These are phyloP conservation scores for Kondoa subrosea DNA, from an alignment of 768 basidiomycete species.

Conservation along the genomic window DNA sequence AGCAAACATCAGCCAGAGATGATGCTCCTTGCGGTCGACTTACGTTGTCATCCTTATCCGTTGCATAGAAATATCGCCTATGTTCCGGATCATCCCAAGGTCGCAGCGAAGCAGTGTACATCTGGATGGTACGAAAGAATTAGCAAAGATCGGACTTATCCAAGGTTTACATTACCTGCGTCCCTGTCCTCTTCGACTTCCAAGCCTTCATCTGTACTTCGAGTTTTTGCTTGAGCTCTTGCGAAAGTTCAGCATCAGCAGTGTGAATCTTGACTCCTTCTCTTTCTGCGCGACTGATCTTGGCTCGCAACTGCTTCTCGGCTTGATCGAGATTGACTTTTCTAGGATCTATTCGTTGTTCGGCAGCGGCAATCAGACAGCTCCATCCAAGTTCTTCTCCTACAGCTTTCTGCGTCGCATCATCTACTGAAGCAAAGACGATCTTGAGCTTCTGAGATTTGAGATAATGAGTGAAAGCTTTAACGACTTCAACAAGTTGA, in stretches of 20 bases:
- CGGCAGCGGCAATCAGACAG: slow-evolving; percentile 47
- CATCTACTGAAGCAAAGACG: slow-evolving; percentile 48
- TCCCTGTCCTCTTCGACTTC: slow-evolving; percentile 42
- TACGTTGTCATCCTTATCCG: slow-evolving; percentile 34
- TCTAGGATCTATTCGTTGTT: slow-evolving; percentile 40
- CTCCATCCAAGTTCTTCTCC: slow-evolving; percentile 42
- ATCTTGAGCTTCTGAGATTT: slow-evolving; percentile 38
- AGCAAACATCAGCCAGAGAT: too few species aligned
- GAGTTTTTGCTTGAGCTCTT: slow-evolving; percentile 38
- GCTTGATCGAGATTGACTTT: slow-evolving; percentile 39
- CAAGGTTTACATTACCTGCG: slow-evolving; percentile 39
- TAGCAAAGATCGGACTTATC: neutral
- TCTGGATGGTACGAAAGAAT: neutral
- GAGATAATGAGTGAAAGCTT: slow-evolving; percentile 38
- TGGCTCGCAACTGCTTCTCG: slow-evolving; percentile 48
- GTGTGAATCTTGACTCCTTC: slow-evolving; percentile 41
- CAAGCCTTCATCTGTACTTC: slow-evolving; percentile 45
- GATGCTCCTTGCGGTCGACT: too few species aligned
- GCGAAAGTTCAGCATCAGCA: slow-evolving; percentile 36
- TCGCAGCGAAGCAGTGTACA: slow-evolving; percentile 32
- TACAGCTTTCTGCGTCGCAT: slow-evolving; percentile 41
- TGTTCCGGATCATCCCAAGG: slow-evolving; percentile 46
- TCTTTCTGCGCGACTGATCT: slow-evolving; percentile 44
- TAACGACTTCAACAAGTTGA: slow-evolving; percentile 37
- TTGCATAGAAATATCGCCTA: slow-evolving; percentile 45